Percentiles rank a stretch among this genome's conserved stretches.
Evolutionary conservation across 2,329 filamentous ascomycete species (phyloP).

Genomic region (Aspergillus floridensis): DNA sequence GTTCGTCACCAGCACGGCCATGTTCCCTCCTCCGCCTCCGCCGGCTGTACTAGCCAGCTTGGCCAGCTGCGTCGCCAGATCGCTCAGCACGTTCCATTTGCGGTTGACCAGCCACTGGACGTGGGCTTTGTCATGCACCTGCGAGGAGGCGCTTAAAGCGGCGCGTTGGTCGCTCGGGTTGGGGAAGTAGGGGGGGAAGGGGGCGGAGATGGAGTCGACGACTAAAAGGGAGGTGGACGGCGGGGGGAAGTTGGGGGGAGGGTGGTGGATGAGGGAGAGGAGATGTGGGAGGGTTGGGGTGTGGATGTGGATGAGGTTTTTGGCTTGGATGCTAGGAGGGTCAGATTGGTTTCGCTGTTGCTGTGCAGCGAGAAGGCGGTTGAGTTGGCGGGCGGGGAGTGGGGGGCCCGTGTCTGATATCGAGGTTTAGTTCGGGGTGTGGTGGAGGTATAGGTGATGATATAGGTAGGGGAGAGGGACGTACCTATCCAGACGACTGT

Average conservation of each 20-base stretch:
- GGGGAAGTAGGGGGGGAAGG: constrained; percentile 75
- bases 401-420: constrained; percentile 50
- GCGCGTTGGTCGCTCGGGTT: constrained; percentile 44
- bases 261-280: constrained; percentile 69
- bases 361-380: constrained; percentile 31
- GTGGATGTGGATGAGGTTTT: constrained; percentile 64
- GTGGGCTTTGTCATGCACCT: constrained; percentile 38
- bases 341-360: constrained; percentile 7
- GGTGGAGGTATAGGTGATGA: background rate
- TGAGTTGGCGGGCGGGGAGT: constrained; percentile 49
- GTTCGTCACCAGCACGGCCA: constrained; percentile 72
- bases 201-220: constrained; percentile 72
- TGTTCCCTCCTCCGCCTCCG: constrained; percentile 33
- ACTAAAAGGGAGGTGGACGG: constrained; percentile 65
- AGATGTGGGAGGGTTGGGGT: constrained; percentile 61
- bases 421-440: background rate
- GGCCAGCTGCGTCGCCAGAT: constrained; percentile 59
- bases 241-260: constrained; percentile 63
- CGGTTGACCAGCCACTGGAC: constrained; percentile 34
- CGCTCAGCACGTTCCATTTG: constrained; percentile 62
- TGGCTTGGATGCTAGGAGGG: constrained; percentile 21
- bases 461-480: background rate
- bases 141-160: too few species aligned
- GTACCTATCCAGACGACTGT: constrained; percentile 81
- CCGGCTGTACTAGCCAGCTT: constrained; percentile 69